Evolutionary conservation across 352 stramenopile species (phyloP), one percentile per base, ranked within the genome.

Genomic region (Globisporangium camurandrum): DNA sequence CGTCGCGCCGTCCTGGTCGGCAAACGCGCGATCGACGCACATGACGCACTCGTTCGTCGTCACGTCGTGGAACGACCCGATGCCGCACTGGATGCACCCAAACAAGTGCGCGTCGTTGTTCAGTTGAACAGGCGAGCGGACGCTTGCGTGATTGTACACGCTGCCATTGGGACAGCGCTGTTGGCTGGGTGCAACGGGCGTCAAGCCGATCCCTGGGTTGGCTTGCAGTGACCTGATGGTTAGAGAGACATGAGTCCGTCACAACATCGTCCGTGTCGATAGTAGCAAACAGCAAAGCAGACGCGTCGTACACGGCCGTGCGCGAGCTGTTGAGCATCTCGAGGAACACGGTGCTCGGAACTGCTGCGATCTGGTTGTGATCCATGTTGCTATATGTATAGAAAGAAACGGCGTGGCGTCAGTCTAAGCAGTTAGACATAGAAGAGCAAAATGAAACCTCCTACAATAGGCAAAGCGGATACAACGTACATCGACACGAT

Each of bases 21-120:
- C 66, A 56, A 80, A 87, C 12, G 66, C 72, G 34, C 75, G 72
- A 6, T 54, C 47, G 1, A 57, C 51, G 22, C 75, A 87, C 1
- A 56, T 46, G 2, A 66, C 42, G 54, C 75, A 87, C 7, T 46
- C 62, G 37, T 66, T 62, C 9, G 57, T 70, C 0, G 46, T 57
- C 19, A 77, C 75, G 46, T 87, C 66, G 46, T 87, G 75, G 42
- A 66, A 87, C 16, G 63, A 72, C 4, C 75, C 75, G 9, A 66
- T 75, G 26, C 66, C 54, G 43, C 75, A 87, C 50, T 87, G 75
- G 44, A 84, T 83, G 33, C 75, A 87, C 0, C 75, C 72, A 14
- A 67, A 79, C 14, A 87, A 53, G 20, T 49, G 47, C 4, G n/a
- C n/a, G n/a, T 34, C 8, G 30, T 56, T 38, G 24, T 64, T 53